Evolutionary conservation across 257 asterid species (phyloP).

Genomic region (Ehretia macrophylla): DNA sequence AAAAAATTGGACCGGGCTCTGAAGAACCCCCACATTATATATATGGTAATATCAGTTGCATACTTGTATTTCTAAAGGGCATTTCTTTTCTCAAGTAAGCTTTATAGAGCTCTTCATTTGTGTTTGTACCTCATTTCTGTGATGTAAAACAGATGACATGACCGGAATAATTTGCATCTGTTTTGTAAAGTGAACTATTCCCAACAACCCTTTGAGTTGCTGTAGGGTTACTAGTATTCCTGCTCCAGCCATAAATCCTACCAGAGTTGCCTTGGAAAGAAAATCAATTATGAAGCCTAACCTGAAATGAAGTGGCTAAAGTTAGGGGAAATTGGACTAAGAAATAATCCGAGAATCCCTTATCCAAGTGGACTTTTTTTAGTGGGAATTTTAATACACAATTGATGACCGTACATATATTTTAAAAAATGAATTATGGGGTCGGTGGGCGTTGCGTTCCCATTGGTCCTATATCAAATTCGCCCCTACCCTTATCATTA

Average conservation of each 20-base stretch:
- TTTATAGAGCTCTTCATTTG: no score
- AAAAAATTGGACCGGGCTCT: no score
- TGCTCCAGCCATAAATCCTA: slow-evolving; percentile 96
- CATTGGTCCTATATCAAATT: no score
- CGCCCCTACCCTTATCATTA: no score
- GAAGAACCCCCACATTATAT: no score
- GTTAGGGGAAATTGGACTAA: neutral
- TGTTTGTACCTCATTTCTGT: slow-evolving; percentile 52
- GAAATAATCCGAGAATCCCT: neutral
- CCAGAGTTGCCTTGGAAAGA: slow-evolving; percentile 87
- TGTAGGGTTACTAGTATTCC: slow-evolving; percentile 82
- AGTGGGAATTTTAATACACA: no score
- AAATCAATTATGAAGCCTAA: slow-evolving; percentile 88
- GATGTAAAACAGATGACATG: slow-evolving; percentile 58
- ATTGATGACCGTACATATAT: no score
- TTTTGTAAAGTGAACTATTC: slow-evolving; percentile 77
- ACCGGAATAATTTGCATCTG: slow-evolving; percentile 83
- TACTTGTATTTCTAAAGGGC: no score
- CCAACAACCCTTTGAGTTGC: slow-evolving; percentile 82
- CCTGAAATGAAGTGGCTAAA: slow-evolving; percentile 30
- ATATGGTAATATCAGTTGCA: no score
- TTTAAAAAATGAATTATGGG: no score
- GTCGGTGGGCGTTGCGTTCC: no score
- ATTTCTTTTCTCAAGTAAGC: no score
- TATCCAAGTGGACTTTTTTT: neutral